Percentiles rank a stretch among this genome's conserved stretches.
phyloP scores from a whole-genome alignment of 2,329 filamentous ascomycete species.

The Botrytis medusae region DNA sequence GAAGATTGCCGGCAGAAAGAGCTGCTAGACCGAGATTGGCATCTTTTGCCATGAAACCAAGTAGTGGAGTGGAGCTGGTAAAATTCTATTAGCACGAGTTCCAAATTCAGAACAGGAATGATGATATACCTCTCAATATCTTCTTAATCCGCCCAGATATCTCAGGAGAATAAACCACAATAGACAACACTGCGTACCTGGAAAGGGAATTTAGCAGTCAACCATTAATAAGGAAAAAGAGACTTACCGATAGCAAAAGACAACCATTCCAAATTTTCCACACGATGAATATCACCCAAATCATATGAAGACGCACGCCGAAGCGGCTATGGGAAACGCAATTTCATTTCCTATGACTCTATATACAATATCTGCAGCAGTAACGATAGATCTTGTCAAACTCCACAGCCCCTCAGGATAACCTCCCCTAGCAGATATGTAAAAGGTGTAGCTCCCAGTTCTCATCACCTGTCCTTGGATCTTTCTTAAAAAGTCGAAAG shows the following conservation, averaged over 20 bases:
- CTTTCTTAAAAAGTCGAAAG: neutral
- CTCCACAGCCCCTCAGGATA: neutral
- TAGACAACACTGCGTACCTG: neutral
- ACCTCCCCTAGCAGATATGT: neutral
- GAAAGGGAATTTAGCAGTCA: neutral
- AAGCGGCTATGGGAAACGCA: neutral
- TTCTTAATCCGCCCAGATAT: neutral
- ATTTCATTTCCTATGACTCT: neutral
- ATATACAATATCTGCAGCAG: neutral
- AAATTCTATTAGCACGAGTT: neutral
- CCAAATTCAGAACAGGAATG: neutral
- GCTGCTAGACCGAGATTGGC: neutral
- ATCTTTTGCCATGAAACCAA: neutral
- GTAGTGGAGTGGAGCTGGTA: neutral
- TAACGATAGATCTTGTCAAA: neutral
- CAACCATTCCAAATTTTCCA: neutral
- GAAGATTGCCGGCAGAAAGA: neutral
- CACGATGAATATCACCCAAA: neutral
- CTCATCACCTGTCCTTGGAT: neutral
- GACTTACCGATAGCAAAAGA: neutral
- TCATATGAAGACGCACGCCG: neutral
- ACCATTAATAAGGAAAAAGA: neutral
- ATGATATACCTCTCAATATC: neutral
- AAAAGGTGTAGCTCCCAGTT: neutral
- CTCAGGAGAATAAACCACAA: neutral